Evolutionary conservation across 2,329 filamentous ascomycete genomes (phyloP).

Genomic region (Albifimbria verrucaria): DNA sequence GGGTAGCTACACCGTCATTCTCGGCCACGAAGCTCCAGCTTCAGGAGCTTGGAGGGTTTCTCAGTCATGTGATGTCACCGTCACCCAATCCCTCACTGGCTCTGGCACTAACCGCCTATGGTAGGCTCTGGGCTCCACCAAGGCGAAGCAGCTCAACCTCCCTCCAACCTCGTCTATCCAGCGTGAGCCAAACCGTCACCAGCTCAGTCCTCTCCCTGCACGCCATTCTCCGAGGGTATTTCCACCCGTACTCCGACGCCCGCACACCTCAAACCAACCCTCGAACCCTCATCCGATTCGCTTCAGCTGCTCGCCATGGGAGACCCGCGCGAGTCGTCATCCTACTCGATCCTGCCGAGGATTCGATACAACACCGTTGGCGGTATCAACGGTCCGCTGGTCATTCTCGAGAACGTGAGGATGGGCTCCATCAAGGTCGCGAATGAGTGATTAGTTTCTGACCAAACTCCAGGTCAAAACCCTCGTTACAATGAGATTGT

Average conservation of each 20-base stretch:
- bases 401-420: conserved; percentile 94
- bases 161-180: conserved; percentile 36
- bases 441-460: no score
- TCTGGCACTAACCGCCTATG: background rate
- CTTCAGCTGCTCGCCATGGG: conserved; percentile 36
- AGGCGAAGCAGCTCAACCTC: conserved; percentile 36
- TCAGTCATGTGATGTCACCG: conserved; percentile 39
- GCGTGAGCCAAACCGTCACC: conserved; percentile 19
- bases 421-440: no score
- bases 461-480: conserved; percentile 99
- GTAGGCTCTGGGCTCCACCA: conserved; percentile 29
- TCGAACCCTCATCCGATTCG: conserved; percentile 4
- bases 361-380: conserved; percentile 97
- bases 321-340: conserved; percentile 57
- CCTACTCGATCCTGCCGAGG: conserved; percentile 57
- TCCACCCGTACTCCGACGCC: conserved; percentile 14
- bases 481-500: conserved; percentile 98
- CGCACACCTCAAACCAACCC: conserved; percentile 5
- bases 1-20: background rate
- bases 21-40: background rate
- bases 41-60: background rate
- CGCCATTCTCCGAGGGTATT: conserved; percentile 12
- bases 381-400: conserved; percentile 95
- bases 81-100: conserved; percentile 5
- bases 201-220: conserved; percentile 14